Evolutionary conservation across 495 filamentous ascomycete genomes (phyloP).

Genomic region (Neurospora sublineolata): DNA sequence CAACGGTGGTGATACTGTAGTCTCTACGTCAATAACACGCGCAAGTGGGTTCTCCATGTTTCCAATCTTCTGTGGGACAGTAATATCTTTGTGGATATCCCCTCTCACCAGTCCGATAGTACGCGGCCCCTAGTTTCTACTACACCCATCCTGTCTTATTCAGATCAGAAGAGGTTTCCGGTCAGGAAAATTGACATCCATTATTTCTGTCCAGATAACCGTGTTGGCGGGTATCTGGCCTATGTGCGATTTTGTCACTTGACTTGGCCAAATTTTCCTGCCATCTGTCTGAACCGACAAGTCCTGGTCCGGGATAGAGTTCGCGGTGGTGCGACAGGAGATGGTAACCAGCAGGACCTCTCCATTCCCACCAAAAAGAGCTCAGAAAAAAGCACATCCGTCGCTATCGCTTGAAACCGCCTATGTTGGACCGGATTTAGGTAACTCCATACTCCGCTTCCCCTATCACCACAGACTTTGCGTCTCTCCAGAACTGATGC

Average conservation of each 20-base stretch:
- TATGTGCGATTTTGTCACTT: neutral
- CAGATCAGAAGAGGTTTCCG: neutral
- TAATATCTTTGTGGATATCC: neutral
- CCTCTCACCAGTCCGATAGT: neutral
- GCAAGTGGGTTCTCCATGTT: neutral
- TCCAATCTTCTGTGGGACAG: neutral
- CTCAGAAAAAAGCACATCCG: neutral
- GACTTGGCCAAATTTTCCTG: neutral
- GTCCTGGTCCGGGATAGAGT: neutral
- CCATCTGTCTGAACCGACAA: neutral
- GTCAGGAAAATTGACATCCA: neutral
- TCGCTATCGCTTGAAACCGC: neutral
- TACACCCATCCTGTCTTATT: neutral
- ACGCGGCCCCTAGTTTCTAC: neutral
- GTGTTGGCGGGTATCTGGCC: neutral
- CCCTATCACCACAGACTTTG: neutral
- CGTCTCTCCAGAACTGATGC: neutral
- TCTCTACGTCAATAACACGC: neutral
- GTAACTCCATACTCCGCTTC: neutral
- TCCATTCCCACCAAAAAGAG: neutral
- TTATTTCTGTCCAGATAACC: neutral
- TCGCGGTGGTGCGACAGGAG: neutral
- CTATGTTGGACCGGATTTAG: neutral
- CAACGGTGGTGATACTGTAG: neutral
- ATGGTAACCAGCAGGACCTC: neutral